Conservation (phyloP, 2,329 filamentous ascomycete species). For the Pseudogymnoascus sp. region DNA sequence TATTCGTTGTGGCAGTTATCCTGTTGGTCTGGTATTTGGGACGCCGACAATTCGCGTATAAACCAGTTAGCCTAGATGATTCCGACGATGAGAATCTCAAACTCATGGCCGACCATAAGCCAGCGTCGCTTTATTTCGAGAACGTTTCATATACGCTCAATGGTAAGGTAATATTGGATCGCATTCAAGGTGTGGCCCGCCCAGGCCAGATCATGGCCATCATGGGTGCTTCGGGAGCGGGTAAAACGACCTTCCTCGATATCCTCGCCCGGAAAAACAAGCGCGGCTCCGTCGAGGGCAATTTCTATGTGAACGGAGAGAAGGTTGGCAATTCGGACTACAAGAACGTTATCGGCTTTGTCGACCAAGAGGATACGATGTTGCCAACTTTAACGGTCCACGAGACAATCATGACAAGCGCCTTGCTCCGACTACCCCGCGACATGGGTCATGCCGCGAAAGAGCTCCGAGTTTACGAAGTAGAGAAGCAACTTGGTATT, state of each 20-base stretch:
- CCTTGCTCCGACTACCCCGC: slow-evolving; percentile 79
- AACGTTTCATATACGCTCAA: slow-evolving; percentile 82
- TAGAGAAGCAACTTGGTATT: slow-evolving; percentile 93
- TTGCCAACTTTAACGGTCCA: slow-evolving; percentile 92
- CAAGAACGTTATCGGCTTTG: slow-evolving; percentile 87
- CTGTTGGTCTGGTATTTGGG: slow-evolving; percentile 82
- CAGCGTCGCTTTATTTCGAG: slow-evolving; percentile 79
- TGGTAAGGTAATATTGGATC: slow-evolving; percentile 74
- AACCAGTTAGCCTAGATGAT: slow-evolving; percentile 76
- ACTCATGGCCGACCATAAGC: slow-evolving; percentile 85
- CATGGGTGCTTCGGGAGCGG: slow-evolving; percentile 95
- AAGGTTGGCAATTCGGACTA: slow-evolving; percentile 79
- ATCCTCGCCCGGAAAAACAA: slow-evolving; percentile 97
- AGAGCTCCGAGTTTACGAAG: slow-evolving; percentile 82
- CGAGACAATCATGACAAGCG: slow-evolving; percentile 93
- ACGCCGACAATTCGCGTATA: slow-evolving; percentile 61
- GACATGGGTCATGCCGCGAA: slow-evolving; percentile 87
- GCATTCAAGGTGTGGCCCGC: slow-evolving; percentile 77
- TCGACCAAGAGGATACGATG: slow-evolving; percentile 97
- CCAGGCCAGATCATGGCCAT: slow-evolving; percentile 95
- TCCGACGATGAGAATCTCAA: slow-evolving; percentile 81
- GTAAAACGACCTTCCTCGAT: slow-evolving; percentile 95
- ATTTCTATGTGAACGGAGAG: slow-evolving; percentile 91
- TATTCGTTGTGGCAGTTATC: slow-evolving; percentile 85
- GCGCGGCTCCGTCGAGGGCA: slow-evolving; percentile 66